Percentiles rank a stretch among this genome's conserved stretches.
These are phyloP conservation scores for Crithidia thermophila DNA, from an alignment of 208 protist species.

Conservation along the genomic window DNA sequence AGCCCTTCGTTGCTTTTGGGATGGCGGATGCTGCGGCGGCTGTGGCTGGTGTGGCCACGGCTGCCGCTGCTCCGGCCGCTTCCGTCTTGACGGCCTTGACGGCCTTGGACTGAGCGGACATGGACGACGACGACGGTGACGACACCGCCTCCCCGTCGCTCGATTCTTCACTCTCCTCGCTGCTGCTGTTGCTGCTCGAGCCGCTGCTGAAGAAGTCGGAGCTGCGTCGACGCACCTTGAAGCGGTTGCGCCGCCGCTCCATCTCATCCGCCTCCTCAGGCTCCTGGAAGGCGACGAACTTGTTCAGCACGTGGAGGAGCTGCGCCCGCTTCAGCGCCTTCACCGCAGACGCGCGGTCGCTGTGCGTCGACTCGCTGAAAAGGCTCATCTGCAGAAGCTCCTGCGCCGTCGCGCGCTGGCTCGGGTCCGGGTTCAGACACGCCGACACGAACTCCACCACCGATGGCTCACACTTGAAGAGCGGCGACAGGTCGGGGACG, in stretches of 20 bases:
- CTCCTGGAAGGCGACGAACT: conserved; percentile 87
- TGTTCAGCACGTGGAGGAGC: conserved; percentile 84
- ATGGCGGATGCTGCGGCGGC: no score
- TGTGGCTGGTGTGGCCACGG: background rate
- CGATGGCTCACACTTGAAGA: conserved; percentile 70
- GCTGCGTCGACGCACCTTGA: conserved; percentile 9
- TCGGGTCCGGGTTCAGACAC: conserved; percentile 77
- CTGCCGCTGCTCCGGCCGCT: background rate
- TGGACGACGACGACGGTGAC: background rate
- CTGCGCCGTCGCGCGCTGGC: conserved; percentile 64
- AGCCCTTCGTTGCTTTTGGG: no score
- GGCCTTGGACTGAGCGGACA: background rate
- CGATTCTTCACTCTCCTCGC: no score
- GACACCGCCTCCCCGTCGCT: background rate
- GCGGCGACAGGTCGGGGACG: conserved; percentile 78
- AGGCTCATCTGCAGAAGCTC: conserved; percentile 80
- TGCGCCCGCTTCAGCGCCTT: conserved; percentile 78
- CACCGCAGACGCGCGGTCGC: conserved; percentile 71
- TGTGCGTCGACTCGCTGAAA: conserved; percentile 71
- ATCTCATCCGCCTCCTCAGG: conserved; percentile 36
- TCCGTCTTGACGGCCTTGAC: background rate
- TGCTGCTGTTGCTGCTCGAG: conserved; percentile 1
- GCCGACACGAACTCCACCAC: conserved; percentile 85
- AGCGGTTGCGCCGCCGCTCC: conserved; percentile 16
- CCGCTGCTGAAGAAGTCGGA: conserved; percentile 28